phyloP scores from a whole-genome alignment of 208 protist genomes.

The Novymonas esmeraldas region DNA sequence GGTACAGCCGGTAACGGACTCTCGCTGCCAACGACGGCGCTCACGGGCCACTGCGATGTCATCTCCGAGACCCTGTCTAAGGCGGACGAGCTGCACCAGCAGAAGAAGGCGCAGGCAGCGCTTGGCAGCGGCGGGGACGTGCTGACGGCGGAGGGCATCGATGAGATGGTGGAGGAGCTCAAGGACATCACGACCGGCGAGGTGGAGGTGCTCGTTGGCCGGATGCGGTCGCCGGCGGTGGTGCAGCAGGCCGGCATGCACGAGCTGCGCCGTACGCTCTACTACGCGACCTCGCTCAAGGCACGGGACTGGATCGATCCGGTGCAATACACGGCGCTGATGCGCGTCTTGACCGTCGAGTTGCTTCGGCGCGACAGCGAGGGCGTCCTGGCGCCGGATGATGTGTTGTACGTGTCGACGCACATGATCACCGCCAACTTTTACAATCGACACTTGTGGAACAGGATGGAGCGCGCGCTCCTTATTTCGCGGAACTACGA shows the following conservation, averaged over 20 bases:
- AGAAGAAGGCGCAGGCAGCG: constrained; percentile 77
- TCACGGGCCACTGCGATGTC: constrained; percentile 81
- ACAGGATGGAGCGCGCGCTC: constrained; percentile 79
- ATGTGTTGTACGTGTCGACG: constrained; percentile 87
- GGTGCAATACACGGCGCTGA: constrained; percentile 63
- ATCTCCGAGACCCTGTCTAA: constrained; percentile 85
- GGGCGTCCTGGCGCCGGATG: constrained; percentile 82
- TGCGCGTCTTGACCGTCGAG: constrained; percentile 87
- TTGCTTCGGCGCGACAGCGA: constrained; percentile 79
- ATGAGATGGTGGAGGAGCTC: constrained; percentile 86
- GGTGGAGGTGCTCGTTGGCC: constrained; percentile 56
- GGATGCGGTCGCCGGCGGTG: constrained; percentile 56
- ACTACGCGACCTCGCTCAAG: constrained; percentile 82
- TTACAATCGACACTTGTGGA: constrained; percentile 91
- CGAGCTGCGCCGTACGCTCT: constrained; percentile 85
- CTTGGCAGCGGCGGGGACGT: constrained; percentile 72
- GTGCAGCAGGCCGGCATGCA: constrained; percentile 88
- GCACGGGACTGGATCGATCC: constrained; percentile 68
- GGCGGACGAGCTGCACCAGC: constrained; percentile 77
- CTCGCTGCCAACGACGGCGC: constrained; percentile 60
- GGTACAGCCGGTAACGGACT: constrained; percentile 50
- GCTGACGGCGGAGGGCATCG: constrained; percentile 76
- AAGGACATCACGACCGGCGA: constrained; percentile 57
- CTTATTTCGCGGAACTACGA: constrained; percentile 60
- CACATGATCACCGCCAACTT: constrained; percentile 86